Evolutionary conservation across 1,139 yeast species (phyloP), one percentile per base, ranked within the genome.

Genomic region (Sugiyamaella japonica): DNA sequence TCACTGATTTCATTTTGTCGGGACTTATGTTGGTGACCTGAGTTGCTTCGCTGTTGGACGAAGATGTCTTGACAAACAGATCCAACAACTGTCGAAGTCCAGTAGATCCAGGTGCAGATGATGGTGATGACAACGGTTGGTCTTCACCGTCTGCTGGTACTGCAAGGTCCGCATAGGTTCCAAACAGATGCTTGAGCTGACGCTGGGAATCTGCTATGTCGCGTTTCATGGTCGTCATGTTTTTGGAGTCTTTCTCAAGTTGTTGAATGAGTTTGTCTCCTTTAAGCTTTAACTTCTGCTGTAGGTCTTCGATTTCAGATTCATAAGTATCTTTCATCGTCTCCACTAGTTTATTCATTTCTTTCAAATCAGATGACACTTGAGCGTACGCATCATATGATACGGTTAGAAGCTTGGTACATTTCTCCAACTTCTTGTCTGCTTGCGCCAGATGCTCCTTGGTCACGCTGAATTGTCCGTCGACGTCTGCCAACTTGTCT

Each of bases 11-110:
- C 15, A 25, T 7, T 4, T 36, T 32, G 7, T 46, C 52, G 6
- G 31, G 45, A 2, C 50, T 40, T 2, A 23, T 3, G 25, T 17
- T 38, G 8, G 48, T 3, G 10, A 5, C 34, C 3, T 29, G 3
- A 3, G 34, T 9, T 29, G 10, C n/a, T 12, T 6, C 20, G 5
- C 12, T 8, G 6, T 15, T 15, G 39, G 50, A 25, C 3, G 37
- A 23, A 13, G 42, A 25, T 23, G 53, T 20, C 20, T 43, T 41
- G 10, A 41, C 10, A 36, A 36, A 37, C 29, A 37, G 15, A 16
- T 49, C 49, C 2, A 45, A 23, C n/a, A 45, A 41, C 15, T 45
- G 42, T 13, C 29, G 42, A 7, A 45, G 36, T 25, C 48, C 48
- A 25, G 39, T 44, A 20, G 36, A 16, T 9, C 7, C 46, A 29